Conservation (phyloP, 345 rosid species). For the Brassica cretica region DNA sequence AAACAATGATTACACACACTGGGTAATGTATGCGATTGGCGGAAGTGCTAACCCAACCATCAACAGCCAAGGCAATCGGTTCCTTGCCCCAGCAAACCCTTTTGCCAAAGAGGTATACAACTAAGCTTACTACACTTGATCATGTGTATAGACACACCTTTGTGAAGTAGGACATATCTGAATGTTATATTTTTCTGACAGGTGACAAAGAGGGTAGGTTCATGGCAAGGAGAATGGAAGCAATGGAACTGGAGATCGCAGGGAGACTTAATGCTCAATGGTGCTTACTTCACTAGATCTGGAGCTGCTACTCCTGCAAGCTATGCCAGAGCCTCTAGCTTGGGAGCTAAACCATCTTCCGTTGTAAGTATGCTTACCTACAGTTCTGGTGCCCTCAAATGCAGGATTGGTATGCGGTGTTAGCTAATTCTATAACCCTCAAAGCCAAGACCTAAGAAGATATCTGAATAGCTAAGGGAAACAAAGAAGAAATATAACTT, state of each 20-base stretch:
- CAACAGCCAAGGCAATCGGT: constrained; percentile 95
- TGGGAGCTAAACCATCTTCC: constrained; percentile 35
- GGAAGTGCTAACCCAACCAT: constrained; percentile 98
- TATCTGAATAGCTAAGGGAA: constrained; percentile 20
- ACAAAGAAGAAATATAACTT: constrained; percentile 30
- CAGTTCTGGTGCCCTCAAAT: constrained; percentile 51
- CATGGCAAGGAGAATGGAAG: constrained; percentile 39
- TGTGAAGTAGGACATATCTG: constrained; percentile 6
- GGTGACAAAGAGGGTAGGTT: constrained; percentile 58
- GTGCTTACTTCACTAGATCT: constrained; percentile 60
- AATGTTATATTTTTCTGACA: constrained; percentile 15
- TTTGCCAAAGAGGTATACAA: constrained; percentile 63
- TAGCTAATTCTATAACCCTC: constrained; percentile 32
- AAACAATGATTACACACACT: constrained; percentile 97
- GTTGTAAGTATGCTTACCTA: constrained; percentile 52
- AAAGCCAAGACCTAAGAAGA: background rate
- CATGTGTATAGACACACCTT: background rate
- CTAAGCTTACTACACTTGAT: background rate
- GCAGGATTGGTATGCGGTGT: constrained; percentile 55
- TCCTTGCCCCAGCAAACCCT: constrained; percentile 77
- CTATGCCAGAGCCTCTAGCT: constrained; percentile 66
- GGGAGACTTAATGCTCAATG: constrained; percentile 56
- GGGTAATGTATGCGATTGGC: constrained; percentile 99
- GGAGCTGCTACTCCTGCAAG: constrained; percentile 50
- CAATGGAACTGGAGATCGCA: constrained; percentile 71